Evolutionary conservation across 345 rosid genomes (phyloP).

Genomic region (Acer campestre): DNA sequence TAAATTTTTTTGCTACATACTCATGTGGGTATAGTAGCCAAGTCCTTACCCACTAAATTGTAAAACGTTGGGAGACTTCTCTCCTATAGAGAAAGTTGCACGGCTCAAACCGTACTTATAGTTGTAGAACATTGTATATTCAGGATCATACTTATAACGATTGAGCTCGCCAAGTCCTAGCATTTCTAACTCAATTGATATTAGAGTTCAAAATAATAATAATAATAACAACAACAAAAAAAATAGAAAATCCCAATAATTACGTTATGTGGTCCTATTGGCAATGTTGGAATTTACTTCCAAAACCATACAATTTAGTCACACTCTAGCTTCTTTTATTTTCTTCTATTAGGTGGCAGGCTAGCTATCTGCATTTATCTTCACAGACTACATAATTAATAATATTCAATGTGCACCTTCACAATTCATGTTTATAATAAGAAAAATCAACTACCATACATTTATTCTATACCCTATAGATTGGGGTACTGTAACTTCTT

Average conservation of each 20-base stretch:
- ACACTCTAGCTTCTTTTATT: not conserved
- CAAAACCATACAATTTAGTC: not conserved
- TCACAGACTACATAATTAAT: not conserved
- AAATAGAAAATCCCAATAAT: not conserved
- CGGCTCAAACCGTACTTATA: too few relatives aligned
- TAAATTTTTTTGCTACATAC: too few relatives aligned
- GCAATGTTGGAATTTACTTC: not conserved
- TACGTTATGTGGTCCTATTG: not conserved
- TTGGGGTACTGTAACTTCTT: not conserved
- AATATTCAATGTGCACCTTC: not conserved
- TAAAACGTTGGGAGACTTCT: too few relatives aligned
- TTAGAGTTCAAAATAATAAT: too few relatives aligned
- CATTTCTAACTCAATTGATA: too few relatives aligned
- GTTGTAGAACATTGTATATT: too few relatives aligned
- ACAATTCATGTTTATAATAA: not conserved
- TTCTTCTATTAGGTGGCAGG: not conserved
- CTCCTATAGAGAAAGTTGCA: too few relatives aligned
- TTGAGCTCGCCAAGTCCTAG: too few relatives aligned
- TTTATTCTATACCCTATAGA: not conserved
- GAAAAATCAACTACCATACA: slow-evolving; percentile 8
- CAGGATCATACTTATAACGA: too few relatives aligned
- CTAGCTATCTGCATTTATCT: not conserved
- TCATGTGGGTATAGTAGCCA: too few relatives aligned
- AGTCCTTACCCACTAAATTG: too few relatives aligned
- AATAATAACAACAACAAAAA: too few relatives aligned